phyloP scores from a whole-genome alignment of 768 basidiomycete genomes.

The Tricholoma sp. region DNA sequence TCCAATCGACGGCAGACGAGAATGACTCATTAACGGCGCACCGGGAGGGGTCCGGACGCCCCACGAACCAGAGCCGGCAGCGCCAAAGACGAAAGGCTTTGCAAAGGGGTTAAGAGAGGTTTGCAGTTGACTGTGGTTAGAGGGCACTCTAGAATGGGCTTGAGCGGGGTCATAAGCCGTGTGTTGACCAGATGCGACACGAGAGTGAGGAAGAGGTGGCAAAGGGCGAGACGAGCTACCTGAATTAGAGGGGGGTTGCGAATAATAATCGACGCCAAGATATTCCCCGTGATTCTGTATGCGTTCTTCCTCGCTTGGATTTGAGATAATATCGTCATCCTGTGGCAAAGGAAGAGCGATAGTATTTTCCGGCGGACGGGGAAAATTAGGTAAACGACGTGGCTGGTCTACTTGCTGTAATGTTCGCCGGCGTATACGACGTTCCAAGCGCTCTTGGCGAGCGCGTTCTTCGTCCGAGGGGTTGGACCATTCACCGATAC shows the following conservation, averaged over 20 bases:
- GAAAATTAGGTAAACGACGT: constrained; percentile 74
- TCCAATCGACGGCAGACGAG: constrained; percentile 46
- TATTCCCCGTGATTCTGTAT: constrained; percentile 33
- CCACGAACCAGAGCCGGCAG: constrained; percentile 25
- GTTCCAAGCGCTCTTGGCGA: constrained; percentile 58
- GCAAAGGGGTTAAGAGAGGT: constrained; percentile 71
- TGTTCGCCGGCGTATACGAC: constrained; percentile 49
- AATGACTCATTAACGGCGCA: constrained; percentile 31
- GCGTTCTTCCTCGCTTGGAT: constrained; percentile 78
- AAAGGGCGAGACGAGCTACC: constrained; percentile 44
- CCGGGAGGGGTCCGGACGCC: constrained; percentile 27
- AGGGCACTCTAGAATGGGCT: constrained; percentile 52
- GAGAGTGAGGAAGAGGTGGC: constrained; percentile 61
- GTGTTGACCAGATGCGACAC: constrained; percentile 55
- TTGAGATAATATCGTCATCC: constrained; percentile 72
- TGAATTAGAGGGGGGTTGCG: constrained; percentile 40
- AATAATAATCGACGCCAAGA: constrained; percentile 42
- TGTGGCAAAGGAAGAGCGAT: constrained; percentile 32
- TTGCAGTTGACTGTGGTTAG: constrained; percentile 20
- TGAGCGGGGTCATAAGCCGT: constrained; percentile 56
- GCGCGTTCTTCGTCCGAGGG: constrained; percentile 88
- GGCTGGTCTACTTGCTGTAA: constrained; percentile 55
- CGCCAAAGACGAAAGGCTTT: constrained; percentile 80
- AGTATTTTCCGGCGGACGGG: constrained; percentile 60
- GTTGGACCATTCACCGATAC: constrained; percentile 86